Base-by-base conservation (phyloP, 1,139 yeast species). In the Saccharomyces pastorianus region DNA sequence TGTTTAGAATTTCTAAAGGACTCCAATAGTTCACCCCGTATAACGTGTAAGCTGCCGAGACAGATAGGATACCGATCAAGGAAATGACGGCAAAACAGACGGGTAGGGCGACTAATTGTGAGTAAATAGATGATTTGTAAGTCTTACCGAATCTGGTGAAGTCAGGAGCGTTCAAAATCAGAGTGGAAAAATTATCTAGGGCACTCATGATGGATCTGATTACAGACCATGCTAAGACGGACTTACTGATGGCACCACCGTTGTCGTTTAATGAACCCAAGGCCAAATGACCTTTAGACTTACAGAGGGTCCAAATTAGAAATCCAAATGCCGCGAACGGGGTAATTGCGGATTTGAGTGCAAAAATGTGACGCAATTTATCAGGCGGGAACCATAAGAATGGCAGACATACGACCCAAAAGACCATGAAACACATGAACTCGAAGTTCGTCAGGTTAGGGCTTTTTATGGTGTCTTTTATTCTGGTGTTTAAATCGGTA, bases 151-250 rank as follows among this genome's bases (percentile, higher is more conserved):
- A 86, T 70, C 96, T 82, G 20, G 96, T 79, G 71, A 88, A 89
- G 76, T 90, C 97, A 0, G 96, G 96, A n/a, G 95, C 87, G 71
- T 89, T 90, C 60, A 86, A 79, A 65, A 89, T 85, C 63, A 89
- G 77, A 4, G 96, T 88, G 4, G 95, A 93, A 65, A 89, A 88
- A 72, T 87, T 87, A 46, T 95, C 89, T 60, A 89, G 74, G 48
- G 90, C 77, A 71, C 84, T 84, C 91, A 89, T 85, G 44, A 84
- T 76, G 11, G 90, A 80, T 63, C 79, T 78, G 55, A 89, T 81
- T 67, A 88, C 87, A 1, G 87, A 86, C 96, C 96, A 89, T 32
- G 83, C 91, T 55, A 85, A 77, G 0, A 72, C 83, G 2, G 84
- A 74, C 2, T 31, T 48, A 6, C 50, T 47, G 47, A 61, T 49